A percentile compares a stretch with the other conserved stretches of the same genome.
phyloP scores from a whole-genome alignment of 331 rosid genomes.

The Acacia concinna region DNA sequence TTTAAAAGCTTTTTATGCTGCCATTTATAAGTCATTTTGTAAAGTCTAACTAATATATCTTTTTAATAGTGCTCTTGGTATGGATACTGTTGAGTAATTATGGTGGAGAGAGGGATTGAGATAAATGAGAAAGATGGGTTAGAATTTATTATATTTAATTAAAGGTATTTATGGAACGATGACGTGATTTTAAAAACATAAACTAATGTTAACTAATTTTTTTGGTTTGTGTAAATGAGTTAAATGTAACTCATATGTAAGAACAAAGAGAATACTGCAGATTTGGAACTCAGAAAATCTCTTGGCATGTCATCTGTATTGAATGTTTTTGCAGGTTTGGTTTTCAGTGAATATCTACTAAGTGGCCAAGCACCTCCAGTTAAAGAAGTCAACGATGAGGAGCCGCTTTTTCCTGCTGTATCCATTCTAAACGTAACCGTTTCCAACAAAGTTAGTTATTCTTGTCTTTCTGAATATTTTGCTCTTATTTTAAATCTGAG shows the following conservation, averaged over 20 bases:
- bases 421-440: slow-evolving; percentile 57
- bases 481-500: neutral
- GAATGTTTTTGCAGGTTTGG: slow-evolving; percentile 68
- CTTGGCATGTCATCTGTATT: slow-evolving; percentile 8
- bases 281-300: neutral
- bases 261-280: neutral
- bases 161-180: neutral
- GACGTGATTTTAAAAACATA: neutral
- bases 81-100: neutral
- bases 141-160: neutral
- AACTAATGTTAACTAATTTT: neutral
- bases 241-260: neutral
- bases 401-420: slow-evolving; percentile 87
- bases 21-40: neutral
- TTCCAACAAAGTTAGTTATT: slow-evolving; percentile 59
- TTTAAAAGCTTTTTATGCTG: neutral
- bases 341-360: slow-evolving; percentile 87
- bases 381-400: slow-evolving; percentile 86
- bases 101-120: neutral
- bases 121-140: neutral
- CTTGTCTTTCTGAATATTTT: slow-evolving; percentile 4
- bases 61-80: neutral
- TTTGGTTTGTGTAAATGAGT: neutral
- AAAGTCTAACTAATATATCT: neutral
- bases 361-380: slow-evolving; percentile 89